Percentiles rank a stretch among this genome's conserved stretches.
These are phyloP conservation scores for Candida pseudocylindracea DNA, from an alignment of 1,139 yeast genomes.

Conservation along the genomic window DNA sequence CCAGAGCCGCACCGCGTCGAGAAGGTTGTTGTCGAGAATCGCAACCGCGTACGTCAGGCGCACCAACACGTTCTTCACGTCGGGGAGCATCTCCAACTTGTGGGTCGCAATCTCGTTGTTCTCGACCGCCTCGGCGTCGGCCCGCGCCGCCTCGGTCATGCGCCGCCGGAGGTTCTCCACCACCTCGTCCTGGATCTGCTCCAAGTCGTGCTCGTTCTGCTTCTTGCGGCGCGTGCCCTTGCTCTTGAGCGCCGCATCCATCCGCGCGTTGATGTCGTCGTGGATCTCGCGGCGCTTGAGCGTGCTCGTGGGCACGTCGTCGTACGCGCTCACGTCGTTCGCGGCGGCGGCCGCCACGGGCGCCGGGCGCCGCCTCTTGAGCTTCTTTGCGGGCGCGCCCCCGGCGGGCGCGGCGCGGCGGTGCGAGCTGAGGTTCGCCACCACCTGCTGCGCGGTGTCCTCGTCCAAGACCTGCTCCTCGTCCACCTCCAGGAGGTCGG, in stretches of 20 bases:
- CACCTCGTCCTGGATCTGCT: constrained; percentile 84
- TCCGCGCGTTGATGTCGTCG: constrained; percentile 22
- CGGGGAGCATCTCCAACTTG: constrained; percentile 62
- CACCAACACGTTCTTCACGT: constrained; percentile 53
- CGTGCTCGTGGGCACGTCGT: too few species aligned
- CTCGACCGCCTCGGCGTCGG: constrained; percentile 69
- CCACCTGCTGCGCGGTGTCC: too few species aligned
- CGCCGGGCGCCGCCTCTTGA: too few species aligned
- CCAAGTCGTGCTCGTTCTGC: constrained; percentile 80
- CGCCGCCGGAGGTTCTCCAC: constrained; percentile 63
- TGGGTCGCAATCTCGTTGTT: constrained; percentile 67
- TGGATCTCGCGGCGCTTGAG: too few species aligned
- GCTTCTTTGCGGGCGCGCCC: too few species aligned
- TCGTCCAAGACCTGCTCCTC: too few species aligned
- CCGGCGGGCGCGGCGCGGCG: too few species aligned
- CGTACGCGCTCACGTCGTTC: too few species aligned
- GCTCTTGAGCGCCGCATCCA: constrained; percentile 56
- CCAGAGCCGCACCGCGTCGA: constrained; percentile 93
- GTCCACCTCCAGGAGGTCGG: too few species aligned
- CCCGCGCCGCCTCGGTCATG: constrained; percentile 86
- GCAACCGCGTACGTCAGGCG: constrained; percentile 81
- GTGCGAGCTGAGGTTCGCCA: too few species aligned
- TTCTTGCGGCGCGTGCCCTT: constrained; percentile 34
- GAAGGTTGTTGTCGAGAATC: constrained; percentile 76
- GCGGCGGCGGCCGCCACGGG: too few species aligned